A percentile compares a stretch with the other conserved stretches of the same genome.
Evolutionary conservation across 2,329 filamentous ascomycete genomes (phyloP).

Genomic region (Lachnellula occidentalis): DNA sequence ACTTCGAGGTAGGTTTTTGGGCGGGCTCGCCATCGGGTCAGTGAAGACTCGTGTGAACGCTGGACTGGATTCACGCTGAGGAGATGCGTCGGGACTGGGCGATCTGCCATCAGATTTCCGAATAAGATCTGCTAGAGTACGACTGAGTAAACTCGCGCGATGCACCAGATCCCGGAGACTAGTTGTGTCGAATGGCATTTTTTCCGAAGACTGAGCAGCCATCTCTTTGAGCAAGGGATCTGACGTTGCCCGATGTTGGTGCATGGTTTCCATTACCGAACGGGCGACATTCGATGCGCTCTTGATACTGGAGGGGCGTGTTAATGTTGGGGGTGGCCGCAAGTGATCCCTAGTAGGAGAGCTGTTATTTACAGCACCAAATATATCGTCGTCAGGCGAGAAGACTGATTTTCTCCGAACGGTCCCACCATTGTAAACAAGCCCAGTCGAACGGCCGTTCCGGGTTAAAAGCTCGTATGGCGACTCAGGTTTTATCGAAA

Average conservation of each 20-base stretch:
- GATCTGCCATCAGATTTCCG: constrained; percentile 53
- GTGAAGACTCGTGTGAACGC: constrained; percentile 63
- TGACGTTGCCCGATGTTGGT: constrained; percentile 44
- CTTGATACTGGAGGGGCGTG: constrained; percentile 23
- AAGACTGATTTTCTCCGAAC: constrained; percentile 57
- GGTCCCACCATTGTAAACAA: constrained; percentile 45
- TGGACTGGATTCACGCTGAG: constrained; percentile 53
- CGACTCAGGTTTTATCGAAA: constrained; percentile 43
- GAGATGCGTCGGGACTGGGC: constrained; percentile 47
- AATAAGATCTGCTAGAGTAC: constrained; percentile 54
- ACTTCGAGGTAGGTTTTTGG: constrained; percentile 45
- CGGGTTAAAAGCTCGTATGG: constrained; percentile 36
- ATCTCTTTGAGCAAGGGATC: constrained; percentile 32
- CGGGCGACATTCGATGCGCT: constrained; percentile 46
- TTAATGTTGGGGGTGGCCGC: constrained; percentile 16
- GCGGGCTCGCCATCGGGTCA: constrained; percentile 52
- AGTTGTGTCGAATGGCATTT: constrained; percentile 63
- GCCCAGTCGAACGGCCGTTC: constrained; percentile 21
- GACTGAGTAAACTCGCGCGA: constrained; percentile 53
- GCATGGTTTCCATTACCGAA: constrained; percentile 60
- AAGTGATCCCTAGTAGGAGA: constrained; percentile 34
- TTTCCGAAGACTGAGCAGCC: constrained; percentile 34
- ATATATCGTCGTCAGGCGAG: constrained; percentile 61
- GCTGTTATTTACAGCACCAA: constrained; percentile 36
- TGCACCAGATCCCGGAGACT: constrained; percentile 62